Evolutionary conservation across 2,329 filamentous ascomycete genomes (phyloP), one percentile per base, ranked within the genome.

Genomic region (Fragosphaeria purpurea): DNA sequence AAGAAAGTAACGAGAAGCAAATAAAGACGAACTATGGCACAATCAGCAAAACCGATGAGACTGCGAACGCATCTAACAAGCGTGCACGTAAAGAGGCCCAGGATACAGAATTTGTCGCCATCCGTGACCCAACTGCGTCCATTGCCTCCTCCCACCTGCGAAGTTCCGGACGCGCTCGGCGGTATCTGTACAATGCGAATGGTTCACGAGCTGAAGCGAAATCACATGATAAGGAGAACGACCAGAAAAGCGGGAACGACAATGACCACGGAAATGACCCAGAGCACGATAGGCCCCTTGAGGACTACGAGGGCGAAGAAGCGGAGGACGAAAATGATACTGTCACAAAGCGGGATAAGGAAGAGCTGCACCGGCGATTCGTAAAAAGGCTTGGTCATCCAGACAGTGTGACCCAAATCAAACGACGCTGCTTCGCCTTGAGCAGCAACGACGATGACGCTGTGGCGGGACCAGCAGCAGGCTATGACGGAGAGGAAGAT

Each of bases 361-460:
- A 85, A 52, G 81, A 80, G 46, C 70, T 96, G 31, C 93, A 96
- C 63, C 74, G 78, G 54, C 85, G 82, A 59, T 98, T 97, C 61
- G 85, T 97, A 35, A 87, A 86, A 72, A 95, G 91, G 65, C 78
- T 98, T 3, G 90, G 91, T 1, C 81, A 86, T 42, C 84, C 89
- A 1, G 89, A 95, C 62, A 91, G 88, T 62, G 73, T 95, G 57
- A 74, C 79, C 32, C 76, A 81, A 54, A 77, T 85, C 48, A 80
- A 80, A 60, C 73, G 83, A 53, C 73, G 77, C 11, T 79, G 81
- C 57, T 72, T 73, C 55, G 65, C 73, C 45, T 69, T 73, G 31
- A 22, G 22, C 22, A 22, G 22, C 22, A 22, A 22, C 22, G 70
- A 71, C 8, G 75, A 78, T 37, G 80, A 82, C 42, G 67, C 71